Percentiles rank a stretch among this genome's conserved stretches.
These are phyloP conservation scores for Phylloporus sp. DNA, from an alignment of 768 basidiomycete species.

Conservation along the genomic window DNA sequence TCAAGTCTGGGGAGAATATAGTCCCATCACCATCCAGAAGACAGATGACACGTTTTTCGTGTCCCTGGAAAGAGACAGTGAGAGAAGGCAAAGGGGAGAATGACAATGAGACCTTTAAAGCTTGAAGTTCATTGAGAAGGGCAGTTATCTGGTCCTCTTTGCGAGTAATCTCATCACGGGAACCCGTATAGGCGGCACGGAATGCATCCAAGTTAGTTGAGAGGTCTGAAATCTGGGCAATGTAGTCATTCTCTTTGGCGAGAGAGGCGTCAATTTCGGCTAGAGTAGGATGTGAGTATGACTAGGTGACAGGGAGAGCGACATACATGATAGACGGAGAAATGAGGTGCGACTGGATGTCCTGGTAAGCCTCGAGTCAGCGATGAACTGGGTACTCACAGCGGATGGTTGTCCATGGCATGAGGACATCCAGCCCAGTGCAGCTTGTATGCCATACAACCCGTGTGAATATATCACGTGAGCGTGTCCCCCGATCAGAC, in stretches of 20 bases:
- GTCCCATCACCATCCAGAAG: conserved; percentile 64
- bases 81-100: neutral
- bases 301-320: neutral
- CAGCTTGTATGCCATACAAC: neutral
- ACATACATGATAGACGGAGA: conserved; percentile 8
- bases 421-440: neutral
- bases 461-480: conserved; percentile 34
- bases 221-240: conserved; percentile 19
- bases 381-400: conserved; percentile 1
- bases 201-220: conserved; percentile 24
- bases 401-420: conserved; percentile 17
- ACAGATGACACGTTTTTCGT: conserved; percentile 37
- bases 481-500: conserved; percentile 28
- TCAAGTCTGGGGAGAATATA: conserved; percentile 54
- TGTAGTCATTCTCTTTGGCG: conserved; percentile 21
- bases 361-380: neutral
- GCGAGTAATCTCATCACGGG: conserved; percentile 18
- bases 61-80: conserved; percentile 8
- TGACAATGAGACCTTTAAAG: conserved; percentile 21
- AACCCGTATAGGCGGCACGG: conserved; percentile 23
- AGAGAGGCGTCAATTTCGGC: conserved; percentile 30
- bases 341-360: conserved; percentile 3
- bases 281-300: conserved; percentile 3
- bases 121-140: conserved; percentile 26
- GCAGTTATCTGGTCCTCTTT: conserved; percentile 7